Percentiles rank a stretch among this genome's conserved stretches.
These are phyloP conservation scores for Ogataea methanolica DNA, from an alignment of 805 yeast genomes.

Conservation along the genomic window DNA sequence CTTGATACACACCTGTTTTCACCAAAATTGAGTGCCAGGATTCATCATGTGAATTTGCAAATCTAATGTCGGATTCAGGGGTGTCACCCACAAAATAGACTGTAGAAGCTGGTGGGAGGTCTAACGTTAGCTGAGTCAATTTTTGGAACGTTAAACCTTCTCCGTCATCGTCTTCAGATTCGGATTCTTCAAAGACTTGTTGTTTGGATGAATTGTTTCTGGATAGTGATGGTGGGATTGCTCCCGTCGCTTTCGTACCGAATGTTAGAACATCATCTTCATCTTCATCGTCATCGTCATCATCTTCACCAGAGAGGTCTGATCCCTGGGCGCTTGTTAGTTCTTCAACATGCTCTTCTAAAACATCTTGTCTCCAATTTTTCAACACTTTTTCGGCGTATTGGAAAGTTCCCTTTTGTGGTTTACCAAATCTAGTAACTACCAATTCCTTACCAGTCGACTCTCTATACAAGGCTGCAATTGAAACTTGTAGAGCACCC, in stretches of 20 bases:
- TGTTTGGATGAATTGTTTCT: background rate
- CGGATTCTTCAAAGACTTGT: conserved; percentile 25
- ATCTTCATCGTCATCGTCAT: conserved; percentile 11
- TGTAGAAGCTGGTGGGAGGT: conserved; percentile 78
- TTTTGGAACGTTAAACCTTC: conserved; percentile 44
- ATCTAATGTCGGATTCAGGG: conserved; percentile 83
- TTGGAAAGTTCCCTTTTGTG: conserved; percentile 81
- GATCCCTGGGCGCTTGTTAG: conserved; percentile 18
- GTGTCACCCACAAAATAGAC: conserved; percentile 89
- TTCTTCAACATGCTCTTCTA: conserved; percentile 66
- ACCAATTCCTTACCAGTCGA: conserved; percentile 78
- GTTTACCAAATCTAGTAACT: conserved; percentile 85
- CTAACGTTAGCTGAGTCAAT: conserved; percentile 40
- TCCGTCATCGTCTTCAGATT: conserved; percentile 30
- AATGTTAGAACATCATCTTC: conserved; percentile 22
- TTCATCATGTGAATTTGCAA: conserved; percentile 81
- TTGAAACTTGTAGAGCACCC: conserved; percentile 90
- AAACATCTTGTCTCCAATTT: conserved; percentile 73
- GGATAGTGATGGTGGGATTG: conserved; percentile 5
- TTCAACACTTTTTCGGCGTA: conserved; percentile 76
- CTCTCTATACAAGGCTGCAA: conserved; percentile 79
- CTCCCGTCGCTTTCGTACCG: conserved; percentile 7
- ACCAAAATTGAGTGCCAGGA: conserved; percentile 84
- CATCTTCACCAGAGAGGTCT: conserved; percentile 13
- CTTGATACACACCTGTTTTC: conserved; percentile 83